Conservation (phyloP, 306 rosid species). For the Acacia acuminata region DNA sequence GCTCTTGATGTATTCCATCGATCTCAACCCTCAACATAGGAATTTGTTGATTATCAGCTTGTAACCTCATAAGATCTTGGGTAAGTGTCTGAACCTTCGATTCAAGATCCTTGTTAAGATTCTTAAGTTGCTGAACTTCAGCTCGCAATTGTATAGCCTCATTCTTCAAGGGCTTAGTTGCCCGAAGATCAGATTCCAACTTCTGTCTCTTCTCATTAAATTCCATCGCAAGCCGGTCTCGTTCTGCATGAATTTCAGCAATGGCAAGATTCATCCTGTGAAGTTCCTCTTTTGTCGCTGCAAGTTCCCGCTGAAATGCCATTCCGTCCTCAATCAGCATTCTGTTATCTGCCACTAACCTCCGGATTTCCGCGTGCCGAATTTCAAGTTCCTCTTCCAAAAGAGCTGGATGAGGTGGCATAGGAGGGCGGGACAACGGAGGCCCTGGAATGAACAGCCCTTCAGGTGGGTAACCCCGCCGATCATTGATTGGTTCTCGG, state of each 20-base stretch:
- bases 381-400: constrained; percentile 83
- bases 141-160: constrained; percentile 66
- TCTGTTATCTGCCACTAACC: constrained; percentile 65
- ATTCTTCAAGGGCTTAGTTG: constrained; percentile 67
- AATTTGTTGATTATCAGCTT: constrained; percentile 75
- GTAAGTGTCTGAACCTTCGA: constrained; percentile 64
- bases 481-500: constrained; percentile 52
- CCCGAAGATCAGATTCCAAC: constrained; percentile 77
- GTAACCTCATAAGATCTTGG: constrained; percentile 60
- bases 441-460: constrained; percentile 61
- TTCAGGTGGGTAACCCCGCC: constrained; percentile 73
- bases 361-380: constrained; percentile 63
- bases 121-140: constrained; percentile 75
- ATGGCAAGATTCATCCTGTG: constrained; percentile 75
- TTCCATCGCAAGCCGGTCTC: constrained; percentile 68
- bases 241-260: constrained; percentile 64
- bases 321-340: constrained; percentile 71
- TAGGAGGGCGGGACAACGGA: constrained; percentile 52
- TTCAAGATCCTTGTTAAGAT: constrained; percentile 61
- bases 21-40: constrained; percentile 60
- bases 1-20: constrained; percentile 78
- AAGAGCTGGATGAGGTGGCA: constrained; percentile 67
- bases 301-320: constrained; percentile 70
- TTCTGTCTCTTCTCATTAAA: constrained; percentile 66
- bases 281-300: constrained; percentile 75